A percentile compares a stretch with the other conserved stretches of the same genome.
These are phyloP conservation scores for Trifolium repens DNA, from an alignment of 306 rosid species.

Conservation along the genomic window DNA sequence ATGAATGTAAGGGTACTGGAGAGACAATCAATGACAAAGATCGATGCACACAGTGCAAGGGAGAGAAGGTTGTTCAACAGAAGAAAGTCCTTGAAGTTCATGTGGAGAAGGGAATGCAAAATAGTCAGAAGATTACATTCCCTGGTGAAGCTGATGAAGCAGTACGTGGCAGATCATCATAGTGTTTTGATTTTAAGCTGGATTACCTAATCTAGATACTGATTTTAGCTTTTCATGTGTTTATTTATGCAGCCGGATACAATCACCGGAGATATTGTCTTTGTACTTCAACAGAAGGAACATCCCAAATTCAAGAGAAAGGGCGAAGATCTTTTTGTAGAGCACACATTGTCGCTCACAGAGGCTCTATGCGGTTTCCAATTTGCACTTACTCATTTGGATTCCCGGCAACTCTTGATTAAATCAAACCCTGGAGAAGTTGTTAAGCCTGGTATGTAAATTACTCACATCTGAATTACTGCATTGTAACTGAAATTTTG, in stretches of 20 bases:
- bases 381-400: slow-evolving; percentile 68
- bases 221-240: slow-evolving; percentile 1
- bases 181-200: not conserved
- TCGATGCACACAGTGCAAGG: slow-evolving; percentile 79
- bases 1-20: slow-evolving; percentile 92
- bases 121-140: slow-evolving; percentile 84
- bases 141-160: slow-evolving; percentile 96
- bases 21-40: slow-evolving; percentile 77
- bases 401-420: slow-evolving; percentile 65
- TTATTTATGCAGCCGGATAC: slow-evolving; percentile 76
- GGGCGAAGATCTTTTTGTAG: slow-evolving; percentile 74
- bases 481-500: not conserved
- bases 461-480: not conserved
- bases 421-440: slow-evolving; percentile 76
- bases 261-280: slow-evolving; percentile 77
- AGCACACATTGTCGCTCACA: slow-evolving; percentile 70
- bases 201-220: not conserved
- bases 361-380: slow-evolving; percentile 84
- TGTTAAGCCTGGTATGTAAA: slow-evolving; percentile 66
- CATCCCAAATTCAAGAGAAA: slow-evolving; percentile 79
- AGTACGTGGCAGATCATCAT: slow-evolving; percentile 43
- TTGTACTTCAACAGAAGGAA: slow-evolving; percentile 77
- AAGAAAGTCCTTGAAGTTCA: slow-evolving; percentile 79
- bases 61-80: slow-evolving; percentile 80
- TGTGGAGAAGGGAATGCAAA: slow-evolving; percentile 95